A percentile compares a stretch with the other conserved stretches of the same genome.
phyloP scores from a whole-genome alignment of 257 asterid species.

The Solanum megistacrolobum region DNA sequence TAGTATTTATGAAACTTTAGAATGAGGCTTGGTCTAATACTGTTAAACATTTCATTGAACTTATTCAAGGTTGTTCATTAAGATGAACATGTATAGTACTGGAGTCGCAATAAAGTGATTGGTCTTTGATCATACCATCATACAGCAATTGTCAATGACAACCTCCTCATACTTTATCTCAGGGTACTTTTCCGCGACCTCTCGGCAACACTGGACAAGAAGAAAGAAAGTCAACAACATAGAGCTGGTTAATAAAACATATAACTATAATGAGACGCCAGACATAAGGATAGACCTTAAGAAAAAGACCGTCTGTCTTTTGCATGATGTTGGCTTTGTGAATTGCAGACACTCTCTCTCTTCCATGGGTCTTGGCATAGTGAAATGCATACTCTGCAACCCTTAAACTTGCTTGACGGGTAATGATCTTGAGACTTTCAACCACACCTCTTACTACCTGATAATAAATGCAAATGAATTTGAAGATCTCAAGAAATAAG shows the following conservation, averaged over 20 bases:
- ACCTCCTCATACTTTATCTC: slow-evolving; percentile 88
- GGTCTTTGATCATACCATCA: slow-evolving; percentile 53
- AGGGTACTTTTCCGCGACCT: slow-evolving; percentile 92
- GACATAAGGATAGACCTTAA: slow-evolving; percentile 45
- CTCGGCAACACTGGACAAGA: slow-evolving; percentile 79
- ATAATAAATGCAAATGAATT: slow-evolving; percentile 4
- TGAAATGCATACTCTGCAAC: slow-evolving; percentile 96
- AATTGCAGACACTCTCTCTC: slow-evolving; percentile 90
- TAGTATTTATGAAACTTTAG: neutral
- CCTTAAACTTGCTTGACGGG: slow-evolving; percentile 91
- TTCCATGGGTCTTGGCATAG: slow-evolving; percentile 88
- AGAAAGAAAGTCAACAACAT: slow-evolving; percentile 14
- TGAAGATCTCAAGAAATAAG: neutral
- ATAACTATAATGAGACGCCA: neutral
- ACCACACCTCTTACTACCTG: slow-evolving; percentile 99
- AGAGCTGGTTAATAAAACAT: slow-evolving; percentile 3
- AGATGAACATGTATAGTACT: neutral
- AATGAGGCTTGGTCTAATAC: neutral
- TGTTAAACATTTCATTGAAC: neutral
- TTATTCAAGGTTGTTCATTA: neutral
- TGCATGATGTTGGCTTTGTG: slow-evolving; percentile 99
- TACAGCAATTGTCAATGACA: slow-evolving; percentile 88
- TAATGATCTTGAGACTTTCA: slow-evolving; percentile 90
- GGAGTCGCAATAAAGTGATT: neutral
- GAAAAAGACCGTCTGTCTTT: slow-evolving; percentile 97